Evolutionary conservation across 1,284 basidiomycete species (phyloP), one percentile per base, ranked within the genome.

Genomic region (Flammula alnicola): DNA sequence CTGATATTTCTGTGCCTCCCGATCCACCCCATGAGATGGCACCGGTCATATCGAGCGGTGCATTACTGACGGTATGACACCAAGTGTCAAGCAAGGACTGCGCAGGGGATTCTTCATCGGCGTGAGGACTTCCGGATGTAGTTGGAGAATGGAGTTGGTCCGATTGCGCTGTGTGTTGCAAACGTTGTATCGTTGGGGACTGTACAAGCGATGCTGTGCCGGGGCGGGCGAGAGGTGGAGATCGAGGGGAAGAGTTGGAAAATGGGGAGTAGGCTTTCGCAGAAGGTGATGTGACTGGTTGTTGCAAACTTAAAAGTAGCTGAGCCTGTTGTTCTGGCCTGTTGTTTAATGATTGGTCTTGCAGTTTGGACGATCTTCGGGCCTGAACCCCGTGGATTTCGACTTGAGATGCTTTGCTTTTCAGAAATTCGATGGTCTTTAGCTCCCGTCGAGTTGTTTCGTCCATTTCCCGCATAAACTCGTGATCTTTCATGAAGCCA

Each of bases 341-440:
- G 19, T 51, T 65, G 26, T 58, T 65, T 30, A 60, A 54, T 5
- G 59, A 50, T 14, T 57, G 58, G 33, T 66, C 59, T 52, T 63
- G 66, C 53, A 58, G 47, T 50, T 46, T 50, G 29, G 52, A 52
- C 31, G 44, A 47, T 48, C 52, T 63, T 45, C 56, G 65, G 47
- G 32, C 39, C 31, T 58, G 53, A 54, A 62, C 55, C 17, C 64
- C 68, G 25, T 67, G 66, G 7, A 62, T 63, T 49, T 80, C 79
- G 31, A 77, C 74, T 56, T 84, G 79, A 17, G 78, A 78, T 5
- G 84, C 81, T 60, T 86, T 88, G 43, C 64, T 72, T 67, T 85
- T 86, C 54, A 92, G 66, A 59, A 92, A 89, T 67, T 89, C 85
- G 49, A 92, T 89, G 19, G 88, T 91, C 61, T 84, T 88, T 57